Conservation (phyloP, 208 protist species). For the Trichomonas gallinae region DNA sequence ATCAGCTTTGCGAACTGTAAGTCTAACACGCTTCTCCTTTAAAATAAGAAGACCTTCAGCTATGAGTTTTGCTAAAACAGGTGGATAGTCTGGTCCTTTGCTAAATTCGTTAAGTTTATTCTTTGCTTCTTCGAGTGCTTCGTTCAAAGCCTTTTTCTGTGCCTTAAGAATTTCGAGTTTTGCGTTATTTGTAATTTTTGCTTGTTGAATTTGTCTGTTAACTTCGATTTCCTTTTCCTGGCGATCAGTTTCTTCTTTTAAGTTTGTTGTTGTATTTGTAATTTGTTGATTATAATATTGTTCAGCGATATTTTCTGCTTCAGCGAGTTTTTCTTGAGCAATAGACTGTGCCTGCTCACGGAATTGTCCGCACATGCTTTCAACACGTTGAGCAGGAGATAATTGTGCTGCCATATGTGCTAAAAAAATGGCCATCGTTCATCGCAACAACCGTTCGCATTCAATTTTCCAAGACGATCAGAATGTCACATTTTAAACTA, state of each 20-base stretch:
- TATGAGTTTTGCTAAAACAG: neutral
- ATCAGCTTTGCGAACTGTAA: neutral
- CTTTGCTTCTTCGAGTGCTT: neutral
- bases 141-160: neutral
- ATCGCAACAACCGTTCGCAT: neutral
- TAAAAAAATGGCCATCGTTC: neutral
- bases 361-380: neutral
- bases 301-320: neutral
- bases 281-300: neutral
- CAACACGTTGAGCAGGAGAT: neutral
- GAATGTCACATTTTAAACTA: neutral
- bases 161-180: constrained; percentile 21
- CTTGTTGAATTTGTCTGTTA: neutral
- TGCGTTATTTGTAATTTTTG: neutral
- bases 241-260: neutral
- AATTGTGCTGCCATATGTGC: neutral
- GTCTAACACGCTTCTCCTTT: neutral
- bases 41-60: neutral
- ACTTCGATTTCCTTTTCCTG: neutral
- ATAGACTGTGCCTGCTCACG: neutral
- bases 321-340: neutral
- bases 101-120: neutral
- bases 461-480: neutral
- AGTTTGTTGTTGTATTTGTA: neutral
- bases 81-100: neutral